A percentile compares a stretch with the other conserved stretches of the same genome.
Conservation (phyloP, 371 early-diverging fungal species). For the Mucor sp. region DNA sequence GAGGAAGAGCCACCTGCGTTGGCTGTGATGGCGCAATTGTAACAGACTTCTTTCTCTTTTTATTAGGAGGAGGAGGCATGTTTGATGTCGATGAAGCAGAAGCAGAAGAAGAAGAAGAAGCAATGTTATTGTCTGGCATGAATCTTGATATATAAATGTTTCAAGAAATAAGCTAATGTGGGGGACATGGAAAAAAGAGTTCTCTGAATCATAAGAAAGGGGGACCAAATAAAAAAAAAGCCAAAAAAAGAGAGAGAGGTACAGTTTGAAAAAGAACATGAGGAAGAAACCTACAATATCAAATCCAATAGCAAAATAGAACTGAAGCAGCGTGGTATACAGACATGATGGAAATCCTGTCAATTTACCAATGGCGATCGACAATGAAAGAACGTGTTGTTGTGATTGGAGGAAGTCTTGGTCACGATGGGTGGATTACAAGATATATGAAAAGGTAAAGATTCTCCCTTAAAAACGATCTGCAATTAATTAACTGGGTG, state of each 20-base stretch:
- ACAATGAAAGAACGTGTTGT: constrained; percentile 15
- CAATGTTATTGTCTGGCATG: background rate
- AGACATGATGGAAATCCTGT: background rate
- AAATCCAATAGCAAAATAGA: constrained; percentile 13
- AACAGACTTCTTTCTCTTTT: constrained; percentile 1
- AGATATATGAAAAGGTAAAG: no score
- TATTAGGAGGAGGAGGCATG: background rate
- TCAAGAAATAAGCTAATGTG: background rate
- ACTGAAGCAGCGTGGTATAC: constrained; percentile 10
- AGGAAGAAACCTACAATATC: constrained; percentile 2
- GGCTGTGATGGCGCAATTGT: background rate
- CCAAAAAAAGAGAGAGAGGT: background rate
- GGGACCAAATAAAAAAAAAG: constrained; percentile 1
- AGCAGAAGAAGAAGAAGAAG: background rate
- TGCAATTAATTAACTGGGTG: no score
- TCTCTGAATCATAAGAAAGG: background rate
- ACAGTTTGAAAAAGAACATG: constrained; percentile 5
- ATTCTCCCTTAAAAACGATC: background rate
- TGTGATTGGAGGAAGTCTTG: constrained; percentile 12
- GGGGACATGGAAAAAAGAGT: background rate
- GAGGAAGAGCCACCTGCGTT: constrained; percentile 13
- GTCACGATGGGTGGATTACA: constrained; percentile 9
- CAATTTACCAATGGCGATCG: constrained; percentile 14
- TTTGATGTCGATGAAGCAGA: background rate
- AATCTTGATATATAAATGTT: background rate